A percentile compares a stretch with the other conserved stretches of the same genome.
Evolutionary conservation across 148 eudicot species (phyloP).

Genomic region (Pouteria glomerata): DNA sequence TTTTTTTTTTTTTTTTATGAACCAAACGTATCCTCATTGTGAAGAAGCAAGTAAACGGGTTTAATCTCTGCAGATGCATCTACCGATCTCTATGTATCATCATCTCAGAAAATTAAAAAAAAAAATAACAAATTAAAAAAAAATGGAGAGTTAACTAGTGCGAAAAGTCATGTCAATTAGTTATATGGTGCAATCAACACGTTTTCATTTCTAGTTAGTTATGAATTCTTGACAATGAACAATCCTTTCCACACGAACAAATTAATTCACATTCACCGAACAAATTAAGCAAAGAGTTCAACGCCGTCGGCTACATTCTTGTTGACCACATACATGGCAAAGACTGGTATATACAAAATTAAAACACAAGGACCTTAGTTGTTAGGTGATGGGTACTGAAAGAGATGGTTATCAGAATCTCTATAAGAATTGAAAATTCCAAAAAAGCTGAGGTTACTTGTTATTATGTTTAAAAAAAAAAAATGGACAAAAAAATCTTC

Average conservation of each 20-base stretch:
- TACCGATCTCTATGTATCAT: not conserved
- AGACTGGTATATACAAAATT: not conserved
- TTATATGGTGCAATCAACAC: not conserved
- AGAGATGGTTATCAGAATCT: not conserved
- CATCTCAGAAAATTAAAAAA: not conserved
- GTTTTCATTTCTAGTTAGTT: not conserved
- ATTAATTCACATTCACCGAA: too few species aligned
- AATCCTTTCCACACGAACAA: too few species aligned
- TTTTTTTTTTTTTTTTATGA: too few species aligned
- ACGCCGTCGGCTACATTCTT: not conserved
- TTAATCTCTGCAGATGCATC: not conserved
- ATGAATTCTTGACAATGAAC: not conserved
- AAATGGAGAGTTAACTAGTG: not conserved
- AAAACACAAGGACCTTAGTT: not conserved
- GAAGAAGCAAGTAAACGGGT: too few species aligned
- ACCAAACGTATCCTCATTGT: too few species aligned
- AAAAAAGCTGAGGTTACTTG: too few species aligned
- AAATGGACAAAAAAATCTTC: too few species aligned
- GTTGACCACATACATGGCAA: not conserved
- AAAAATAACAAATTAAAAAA: not conserved
- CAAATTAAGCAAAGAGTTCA: too few species aligned
- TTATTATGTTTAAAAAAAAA: too few species aligned
- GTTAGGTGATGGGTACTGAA: not conserved
- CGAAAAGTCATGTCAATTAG: not conserved
- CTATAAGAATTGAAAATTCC: not conserved